Base-by-base conservation (phyloP, 257 asterid genomes). In the Nicotiana attenuata region DNA sequence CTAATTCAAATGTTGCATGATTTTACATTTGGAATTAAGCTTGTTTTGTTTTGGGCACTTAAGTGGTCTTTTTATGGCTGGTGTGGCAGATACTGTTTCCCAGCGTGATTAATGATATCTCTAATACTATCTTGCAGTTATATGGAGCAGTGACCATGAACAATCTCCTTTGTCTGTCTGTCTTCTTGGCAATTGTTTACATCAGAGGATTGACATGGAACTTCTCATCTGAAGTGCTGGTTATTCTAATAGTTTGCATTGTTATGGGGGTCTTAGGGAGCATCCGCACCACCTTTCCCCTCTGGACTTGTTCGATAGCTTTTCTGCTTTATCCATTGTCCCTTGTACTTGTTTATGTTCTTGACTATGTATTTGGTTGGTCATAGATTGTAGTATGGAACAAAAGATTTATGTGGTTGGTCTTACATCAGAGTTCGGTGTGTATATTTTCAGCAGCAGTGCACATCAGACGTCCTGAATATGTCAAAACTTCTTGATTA, bases 71-170 rank as follows among this genome's bases (percentile, higher is more conserved):
- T 56, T 17, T 9, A 19, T 19, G 63, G 63, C 11, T 56, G 19
- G 63, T 60, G 20, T 60, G 65, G 29, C 31, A 0, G 31, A 20
- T 19, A 10, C 7, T 14, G 41, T 73, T 41, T 20, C 57, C 11
- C 0, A 11, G 0, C 14, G 2, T 41, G 24, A 5, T 64, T 64
- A 24, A 75, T 75, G 22, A 73, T 3, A 47, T 16, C 3, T 50
- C 0, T 24, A 63, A 0, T 75, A 24, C 0, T 80, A 19, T 38
- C 73, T 77, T 82, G 84, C 92, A 93, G 99, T 5, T 95, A 83
- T 95, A 95, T 55, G 98, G 99, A 84, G 94, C 97, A 10, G 98
- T 88, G 53, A 94, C 99, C 2, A 96, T 94, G 98, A 96, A 96
- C 91, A 94, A 94, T 41, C 89, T 86, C 64, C 88, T 96, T 64